Base-by-base conservation (phyloP, 305 asterid genomes). In the Fraxinus latifolia region DNA sequence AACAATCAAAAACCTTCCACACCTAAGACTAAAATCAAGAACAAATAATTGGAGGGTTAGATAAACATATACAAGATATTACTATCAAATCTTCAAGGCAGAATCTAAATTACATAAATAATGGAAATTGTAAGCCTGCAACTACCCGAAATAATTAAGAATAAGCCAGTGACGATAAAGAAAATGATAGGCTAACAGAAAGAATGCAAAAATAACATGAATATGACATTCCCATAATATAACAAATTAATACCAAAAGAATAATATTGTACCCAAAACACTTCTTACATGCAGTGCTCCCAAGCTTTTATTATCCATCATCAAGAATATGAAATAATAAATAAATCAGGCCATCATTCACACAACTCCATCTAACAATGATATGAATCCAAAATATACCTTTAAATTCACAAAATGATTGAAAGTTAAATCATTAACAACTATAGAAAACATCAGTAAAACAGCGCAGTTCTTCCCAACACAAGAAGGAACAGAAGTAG, bases 181-280 rank as follows among this genome's bases (percentile, higher is more conserved):
- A 90, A 70, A 91, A 86, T 37, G 93, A 85, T 83, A 81, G 87
- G 87, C 87, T 83, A 87, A 88, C 90, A 78, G 76, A 84, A 81
- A 81, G 27, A 77, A 74, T 72, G 44, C 70, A 85, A 86, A 84
- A 73, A 37, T 75, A 75, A 77, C 27, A 33, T 23, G 65, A 39
- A 76, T 37, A 15, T 50, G 60, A 2, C 7, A 36, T 55, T 31
- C 84, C 77, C 50, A 27, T 44, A 53, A 50, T 39, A 36, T 12
- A 17, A 44, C n/a, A 72, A 25, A 67, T 79, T 29, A 33, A 65
- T 58, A 5, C 50, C 50, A 62, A 79, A 32, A 68, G 67, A 55
- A 58, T 58, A 17, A 58, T 58, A n/a, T 19, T 58, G 11, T 5
- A 58, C 68, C 68, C 23, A 19, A 58, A 58, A n/a, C 23, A 15